Base-by-base conservation (phyloP, 1,139 yeast genomes). In the Wickerhamiella infanticola region DNA sequence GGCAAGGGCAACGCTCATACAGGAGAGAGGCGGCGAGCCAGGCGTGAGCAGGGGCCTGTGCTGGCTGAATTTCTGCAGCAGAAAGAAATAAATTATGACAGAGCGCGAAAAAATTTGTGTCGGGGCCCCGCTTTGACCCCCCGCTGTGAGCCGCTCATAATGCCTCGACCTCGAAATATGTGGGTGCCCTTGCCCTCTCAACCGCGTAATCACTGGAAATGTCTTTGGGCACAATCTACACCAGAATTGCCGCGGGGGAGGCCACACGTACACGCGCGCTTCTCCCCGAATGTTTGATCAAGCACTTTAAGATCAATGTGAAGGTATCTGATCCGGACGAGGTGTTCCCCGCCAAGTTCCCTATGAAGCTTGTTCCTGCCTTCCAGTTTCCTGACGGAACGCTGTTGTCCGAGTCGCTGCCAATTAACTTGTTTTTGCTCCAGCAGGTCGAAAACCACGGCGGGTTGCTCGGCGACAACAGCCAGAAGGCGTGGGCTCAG, bases 321-420 rank as follows among this genome's bases (percentile, higher is more conserved):
- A 69, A 73, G 55, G 58, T 81, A 51, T 68, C 67, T 27, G 67
- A 60, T 41, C 79, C 66, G 64, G 74, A 69, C 51, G 68, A 66
- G 48, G 61, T 67, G 61, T 85, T 83, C 77, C 95, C 95, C 58
- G 67, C 79, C 61, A 72, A 68, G 59, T 54, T 45, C 46, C 45
- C 43, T 4, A 75, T 74, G 65, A 31, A 23, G 31, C 37, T 37
- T n/a, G 72, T 75, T 53, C 97, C 97, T 59, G 80, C 86, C 54
- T 83, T 81, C 58, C 62, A 76, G 58, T 90, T 86, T 50, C 77
- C 81, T 55, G 80, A 83, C 63, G 95, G 95, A 48, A 76, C 70
- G 72, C 75, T 77, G 63, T 72, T 86, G 61, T 72, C 75, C 57
- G 96, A 88, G 74, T 71, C 73, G 54, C 72, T 83, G 61, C 95